Percentiles rank a stretch among this genome's conserved stretches.
phyloP scores from a whole-genome alignment of 192 early-diverging fungal species.

The Coemansia sp. region DNA sequence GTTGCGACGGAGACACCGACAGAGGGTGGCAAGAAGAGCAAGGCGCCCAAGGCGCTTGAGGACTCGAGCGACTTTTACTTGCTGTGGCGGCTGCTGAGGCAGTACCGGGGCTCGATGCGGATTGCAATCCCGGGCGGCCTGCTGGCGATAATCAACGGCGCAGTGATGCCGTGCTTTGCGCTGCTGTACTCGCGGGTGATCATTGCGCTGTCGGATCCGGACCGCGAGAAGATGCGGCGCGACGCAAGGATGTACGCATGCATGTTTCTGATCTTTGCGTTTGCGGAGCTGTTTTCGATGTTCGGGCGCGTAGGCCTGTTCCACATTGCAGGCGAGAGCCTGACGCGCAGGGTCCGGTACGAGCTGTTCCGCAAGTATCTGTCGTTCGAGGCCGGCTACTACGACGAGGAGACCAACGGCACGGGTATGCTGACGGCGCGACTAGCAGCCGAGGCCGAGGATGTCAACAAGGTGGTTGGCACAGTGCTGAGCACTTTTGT shows the following conservation, averaged over 20 bases:
- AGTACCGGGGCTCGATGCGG: slow-evolving; percentile 34
- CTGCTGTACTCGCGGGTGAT: slow-evolving; percentile 59
- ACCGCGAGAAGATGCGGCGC: slow-evolving; percentile 28
- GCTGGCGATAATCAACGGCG: slow-evolving; percentile 59
- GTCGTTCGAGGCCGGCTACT: slow-evolving; percentile 72
- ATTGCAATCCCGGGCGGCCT: slow-evolving; percentile 29
- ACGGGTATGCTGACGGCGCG: slow-evolving; percentile 71
- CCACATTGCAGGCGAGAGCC: slow-evolving; percentile 61
- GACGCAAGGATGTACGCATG: slow-evolving; percentile 41
- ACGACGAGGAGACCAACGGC: slow-evolving; percentile 67
- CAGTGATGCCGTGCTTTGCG: slow-evolving; percentile 78
- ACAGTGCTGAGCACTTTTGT: slow-evolving; percentile 35
- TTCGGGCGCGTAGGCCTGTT: slow-evolving; percentile 60
- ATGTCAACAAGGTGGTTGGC: slow-evolving; percentile 53
- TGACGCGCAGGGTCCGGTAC: slow-evolving; percentile 64
- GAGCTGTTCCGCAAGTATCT: slow-evolving; percentile 65
- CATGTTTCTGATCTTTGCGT: slow-evolving; percentile 50
- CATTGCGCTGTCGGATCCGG: slow-evolving; percentile 22
- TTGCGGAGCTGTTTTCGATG: slow-evolving; percentile 57
- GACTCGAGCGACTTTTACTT: slow-evolving; percentile 24
- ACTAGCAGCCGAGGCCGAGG: slow-evolving; percentile 70
- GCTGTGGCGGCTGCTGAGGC: slow-evolving; percentile 18
- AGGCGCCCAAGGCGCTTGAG: slow-evolving; percentile 15
- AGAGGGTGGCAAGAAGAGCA: not conserved
- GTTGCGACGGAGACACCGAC: not conserved